Base-by-base conservation (phyloP, 2,329 filamentous ascomycete species). In the Elsinoe perseae region DNA sequence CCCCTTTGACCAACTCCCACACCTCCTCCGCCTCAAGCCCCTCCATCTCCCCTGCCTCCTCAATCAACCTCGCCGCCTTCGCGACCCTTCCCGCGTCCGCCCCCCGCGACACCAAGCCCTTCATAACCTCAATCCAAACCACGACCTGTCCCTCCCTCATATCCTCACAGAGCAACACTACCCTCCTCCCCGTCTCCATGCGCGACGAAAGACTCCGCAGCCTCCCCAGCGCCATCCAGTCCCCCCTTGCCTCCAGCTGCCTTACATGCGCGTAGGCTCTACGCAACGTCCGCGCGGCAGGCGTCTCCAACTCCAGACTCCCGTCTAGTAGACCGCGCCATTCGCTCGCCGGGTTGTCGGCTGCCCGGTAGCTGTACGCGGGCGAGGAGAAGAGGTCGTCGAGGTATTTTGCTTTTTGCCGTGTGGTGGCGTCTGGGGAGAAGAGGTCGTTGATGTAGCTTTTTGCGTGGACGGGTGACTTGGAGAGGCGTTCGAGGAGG, bases 391-490 rank as follows among this genome's bases (percentile, higher is more conserved):
- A 55, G 25, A 63, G 57, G 2, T 71, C 66, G n/a, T 62, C 59
- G 34, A 64, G 34, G 0, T 70, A 52, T 7, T 61, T 60, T 7
- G 67, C 66, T 0, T 57, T 36, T 0, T 50, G 42, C 10, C 65
- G 56, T 5, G 63, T 60, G 43, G 64, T 62, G 63, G 72, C 69
- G 58, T 66, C 66, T 18, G 66, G 62, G 62, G 69, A 71, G 42
- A 73, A 63, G 55, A 73, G 66, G 43, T 68, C 66, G 14, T 66
- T 68, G 4, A 67, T 67, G 2, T 58, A 56, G 55, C 44, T 34
- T 46, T 55, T 56, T 30, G 50, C 36, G 53, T 56, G 58, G 2
- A 14, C 14, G 18, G 54, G 40, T 14, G 58, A 53, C 8, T 27
- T 16, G 9, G 48, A 40, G 56, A 63, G 62, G 52, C 65, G 66